Percentiles rank a stretch among this genome's conserved stretches.
phyloP scores from a whole-genome alignment of 2,329 filamentous ascomycete genomes.

The Celoporthe dispersa region DNA sequence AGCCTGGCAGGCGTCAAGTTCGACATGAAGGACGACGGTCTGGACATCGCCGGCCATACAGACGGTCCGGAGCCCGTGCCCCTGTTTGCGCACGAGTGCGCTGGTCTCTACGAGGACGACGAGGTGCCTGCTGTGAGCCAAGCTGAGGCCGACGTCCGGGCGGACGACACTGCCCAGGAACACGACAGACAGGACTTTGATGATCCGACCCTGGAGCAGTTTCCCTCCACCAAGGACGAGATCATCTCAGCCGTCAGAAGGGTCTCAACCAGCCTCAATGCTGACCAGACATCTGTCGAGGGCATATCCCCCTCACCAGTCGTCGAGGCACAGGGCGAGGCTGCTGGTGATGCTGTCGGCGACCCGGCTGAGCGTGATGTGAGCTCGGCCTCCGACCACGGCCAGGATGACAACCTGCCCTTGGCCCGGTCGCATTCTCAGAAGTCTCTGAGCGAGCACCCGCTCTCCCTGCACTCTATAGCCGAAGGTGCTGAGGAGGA shows the following conservation, averaged over 20 bases:
- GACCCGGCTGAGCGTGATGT: conserved; percentile 43
- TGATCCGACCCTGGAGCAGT: conserved; percentile 54
- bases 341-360: conserved; percentile 43
- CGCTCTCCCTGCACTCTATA: conserved; percentile 51
- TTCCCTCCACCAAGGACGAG: conserved; percentile 50
- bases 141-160: conserved; percentile 34
- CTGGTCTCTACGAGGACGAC: conserved; percentile 46
- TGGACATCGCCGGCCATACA: conserved; percentile 23
- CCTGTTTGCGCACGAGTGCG: conserved; percentile 43
- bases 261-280: conserved; percentile 49
- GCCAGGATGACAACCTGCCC: conserved; percentile 10
- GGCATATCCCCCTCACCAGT: conserved; percentile 43
- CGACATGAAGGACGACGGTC: conserved; percentile 18
- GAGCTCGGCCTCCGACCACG: conserved; percentile 39
- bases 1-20: conserved; percentile 20
- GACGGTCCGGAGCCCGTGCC: conserved; percentile 23
- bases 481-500: conserved; percentile 44
- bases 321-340: conserved; percentile 40
- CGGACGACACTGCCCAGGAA: conserved; percentile 24
- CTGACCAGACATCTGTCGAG: conserved; percentile 44
- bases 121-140: conserved; percentile 36
- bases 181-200: conserved; percentile 44
- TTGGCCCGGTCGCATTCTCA: conserved; percentile 8
- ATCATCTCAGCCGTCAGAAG: conserved; percentile 52
- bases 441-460: conserved; percentile 37